A percentile compares a stretch with the other conserved stretches of the same genome.
Conservation (phyloP, 148 eudicot species). For the Polygonum aviculare region DNA sequence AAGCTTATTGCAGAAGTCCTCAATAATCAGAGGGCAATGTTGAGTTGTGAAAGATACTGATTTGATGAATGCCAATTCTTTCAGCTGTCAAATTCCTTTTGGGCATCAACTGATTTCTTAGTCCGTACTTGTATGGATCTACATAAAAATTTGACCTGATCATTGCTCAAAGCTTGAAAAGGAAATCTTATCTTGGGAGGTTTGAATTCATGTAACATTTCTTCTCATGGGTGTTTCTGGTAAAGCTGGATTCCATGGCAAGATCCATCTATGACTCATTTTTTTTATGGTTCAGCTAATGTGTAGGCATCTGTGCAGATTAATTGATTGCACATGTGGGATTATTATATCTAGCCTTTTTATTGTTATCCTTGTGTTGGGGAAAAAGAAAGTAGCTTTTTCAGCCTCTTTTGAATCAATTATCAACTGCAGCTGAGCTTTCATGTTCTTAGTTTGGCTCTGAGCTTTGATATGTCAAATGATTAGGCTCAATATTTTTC, state of each 20-base stretch:
- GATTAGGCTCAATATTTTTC: not conserved
- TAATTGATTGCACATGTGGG: not conserved
- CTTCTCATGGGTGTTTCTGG: not conserved
- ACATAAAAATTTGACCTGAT: not conserved
- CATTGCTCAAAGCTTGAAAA: not conserved
- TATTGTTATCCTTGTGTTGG: not conserved
- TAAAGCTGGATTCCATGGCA: not conserved
- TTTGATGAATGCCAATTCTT: not conserved
- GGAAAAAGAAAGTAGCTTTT: not conserved
- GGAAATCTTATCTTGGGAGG: not conserved
- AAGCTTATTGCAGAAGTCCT: not conserved
- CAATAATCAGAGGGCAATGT: no score
- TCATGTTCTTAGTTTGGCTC: not conserved
- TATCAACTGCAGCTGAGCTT: not conserved
- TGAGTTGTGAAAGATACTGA: no score
- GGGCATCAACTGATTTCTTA: not conserved
- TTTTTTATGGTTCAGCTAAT: not conserved
- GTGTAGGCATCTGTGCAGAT: not conserved
- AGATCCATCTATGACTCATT: not conserved
- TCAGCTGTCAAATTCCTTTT: not conserved
- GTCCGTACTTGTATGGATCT: not conserved
- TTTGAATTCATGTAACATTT: not conserved
- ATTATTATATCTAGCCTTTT: not conserved
- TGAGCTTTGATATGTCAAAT: not conserved
- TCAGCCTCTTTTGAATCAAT: not conserved